Base-by-base conservation (phyloP, 805 yeast genomes). In the Komagataella pseudopastoris region DNA sequence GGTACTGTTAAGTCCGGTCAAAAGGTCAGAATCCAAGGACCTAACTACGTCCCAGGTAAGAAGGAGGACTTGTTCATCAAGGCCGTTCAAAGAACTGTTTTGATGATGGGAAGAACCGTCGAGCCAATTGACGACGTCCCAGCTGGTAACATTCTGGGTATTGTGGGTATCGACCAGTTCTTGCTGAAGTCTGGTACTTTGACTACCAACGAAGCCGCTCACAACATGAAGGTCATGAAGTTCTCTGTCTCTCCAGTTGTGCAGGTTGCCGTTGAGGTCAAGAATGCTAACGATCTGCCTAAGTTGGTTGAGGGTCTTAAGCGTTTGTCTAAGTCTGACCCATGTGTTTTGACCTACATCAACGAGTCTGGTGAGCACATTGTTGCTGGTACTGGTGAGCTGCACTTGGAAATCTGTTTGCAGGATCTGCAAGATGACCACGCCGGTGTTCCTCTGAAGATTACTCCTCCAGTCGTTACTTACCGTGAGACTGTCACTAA, bases 181-280 rank as follows among this genome's bases (percentile, higher is more conserved):
- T 86, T 91, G 79, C 87, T 91, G 77, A 91, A 91, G 81, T 87
- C 96, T 69, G 99, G 98, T 89, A 91, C 99, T 68, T 78, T 91
- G 70, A 93, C 99, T 79, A 91, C 97, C 73, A 77, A 76, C 71
- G 98, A 93, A 74, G 75, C 88, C 66, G 86, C 99, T 64, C 97
- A 93, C 93, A 91, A 91, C 93, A 79, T 91, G 89, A 90, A 88
- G 88, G 98, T 91, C 69, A 91, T 91, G 99, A 91, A 90, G 77
- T 91, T 91, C 95, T 88, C 96, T 71, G 99, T 91, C 71, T 91
- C 98, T 59, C 99, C 99, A 69, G 99, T 91, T 80, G 99, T 91
- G 65, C 87, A 90, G 81, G 99, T 91, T 68, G 97, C 99, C 69
- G 99, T 91, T 71, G 98, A 91, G 76, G 99, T 93, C 71, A 91